Evolutionary conservation across 345 rosid genomes (phyloP).

Genomic region (Garcia nutans): DNA sequence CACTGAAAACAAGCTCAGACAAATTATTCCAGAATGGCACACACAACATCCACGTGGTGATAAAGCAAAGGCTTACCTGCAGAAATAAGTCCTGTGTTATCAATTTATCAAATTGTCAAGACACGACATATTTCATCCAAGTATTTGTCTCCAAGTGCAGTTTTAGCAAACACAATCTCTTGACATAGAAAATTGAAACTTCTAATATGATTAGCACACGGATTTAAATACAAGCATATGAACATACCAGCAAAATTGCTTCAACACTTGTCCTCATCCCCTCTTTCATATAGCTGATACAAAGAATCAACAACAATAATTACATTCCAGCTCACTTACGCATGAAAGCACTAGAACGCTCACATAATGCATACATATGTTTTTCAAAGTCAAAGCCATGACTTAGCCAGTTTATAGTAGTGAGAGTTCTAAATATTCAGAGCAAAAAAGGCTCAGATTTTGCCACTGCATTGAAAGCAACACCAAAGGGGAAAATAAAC

Average conservation of each 20-base stretch:
- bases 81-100: not conserved
- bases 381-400: not conserved
- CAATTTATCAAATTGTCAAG: not conserved
- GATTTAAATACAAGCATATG: not conserved
- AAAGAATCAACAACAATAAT: constrained; percentile 17
- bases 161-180: too few relatives aligned
- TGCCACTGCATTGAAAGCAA: not conserved
- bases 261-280: constrained; percentile 98
- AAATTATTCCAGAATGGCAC: not conserved
- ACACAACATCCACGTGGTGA: not conserved
- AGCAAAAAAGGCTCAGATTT: not conserved
- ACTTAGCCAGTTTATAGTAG: not conserved
- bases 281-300: constrained; percentile 84
- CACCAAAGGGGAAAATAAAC: not conserved
- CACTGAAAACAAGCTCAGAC: not conserved
- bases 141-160: too few relatives aligned
- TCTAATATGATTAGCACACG: not conserved
- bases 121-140: not conserved
- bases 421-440: not conserved
- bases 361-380: not conserved
- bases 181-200: too few relatives aligned
- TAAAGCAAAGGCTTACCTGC: not conserved
- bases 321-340: not conserved
- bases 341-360: not conserved
- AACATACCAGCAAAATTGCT: constrained; percentile 81